Conservation (phyloP, 768 basidiomycete species). For the Ramaria sp. region DNA sequence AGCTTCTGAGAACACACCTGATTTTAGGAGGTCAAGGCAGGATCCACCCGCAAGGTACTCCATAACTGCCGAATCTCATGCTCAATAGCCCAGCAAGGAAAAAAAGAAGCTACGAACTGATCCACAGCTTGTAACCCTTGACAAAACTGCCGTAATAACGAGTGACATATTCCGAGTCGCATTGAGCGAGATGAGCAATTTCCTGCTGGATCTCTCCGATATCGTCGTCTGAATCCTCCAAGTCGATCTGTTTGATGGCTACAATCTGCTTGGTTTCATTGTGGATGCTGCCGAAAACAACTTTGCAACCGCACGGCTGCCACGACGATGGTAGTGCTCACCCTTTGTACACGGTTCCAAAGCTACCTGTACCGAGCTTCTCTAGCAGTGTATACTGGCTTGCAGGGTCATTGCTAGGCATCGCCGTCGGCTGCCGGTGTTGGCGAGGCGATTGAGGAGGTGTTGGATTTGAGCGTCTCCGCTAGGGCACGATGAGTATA, state of each 20-base stretch:
- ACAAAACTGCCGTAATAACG: conserved; percentile 97
- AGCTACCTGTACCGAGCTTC: conserved; percentile 95
- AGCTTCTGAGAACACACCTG: conserved; percentile 80
- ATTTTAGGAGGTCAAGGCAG: conserved; percentile 90
- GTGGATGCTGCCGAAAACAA: conserved; percentile 42
- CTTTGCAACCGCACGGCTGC: conserved; percentile 2
- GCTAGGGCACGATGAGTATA: background rate
- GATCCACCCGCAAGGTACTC: conserved; percentile 99
- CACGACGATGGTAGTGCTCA: conserved; percentile 15
- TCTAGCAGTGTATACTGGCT: conserved; percentile 88
- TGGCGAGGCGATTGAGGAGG: conserved; percentile 6
- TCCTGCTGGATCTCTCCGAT: conserved; percentile 98
- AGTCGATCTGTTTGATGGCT: conserved; percentile 97
- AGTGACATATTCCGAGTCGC: conserved; percentile 95
- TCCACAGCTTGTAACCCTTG: conserved; percentile 95
- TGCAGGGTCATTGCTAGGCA: conserved; percentile 59
- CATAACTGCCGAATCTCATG: conserved; percentile 46
- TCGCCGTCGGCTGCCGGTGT: conserved; percentile 6
- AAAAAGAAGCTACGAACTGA: conserved; percentile 26
- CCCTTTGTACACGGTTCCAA: conserved; percentile 96
- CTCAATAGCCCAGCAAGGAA: background rate
- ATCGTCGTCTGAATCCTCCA: conserved; percentile 97
- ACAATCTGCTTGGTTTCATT: conserved; percentile 91
- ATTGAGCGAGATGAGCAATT: conserved; percentile 90
- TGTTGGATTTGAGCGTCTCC: background rate